These are phyloP conservation scores for Coniferiporia sulphurascens DNA, from an alignment of 1,284 basidiomycete species.

Conservation along the genomic window DNA sequence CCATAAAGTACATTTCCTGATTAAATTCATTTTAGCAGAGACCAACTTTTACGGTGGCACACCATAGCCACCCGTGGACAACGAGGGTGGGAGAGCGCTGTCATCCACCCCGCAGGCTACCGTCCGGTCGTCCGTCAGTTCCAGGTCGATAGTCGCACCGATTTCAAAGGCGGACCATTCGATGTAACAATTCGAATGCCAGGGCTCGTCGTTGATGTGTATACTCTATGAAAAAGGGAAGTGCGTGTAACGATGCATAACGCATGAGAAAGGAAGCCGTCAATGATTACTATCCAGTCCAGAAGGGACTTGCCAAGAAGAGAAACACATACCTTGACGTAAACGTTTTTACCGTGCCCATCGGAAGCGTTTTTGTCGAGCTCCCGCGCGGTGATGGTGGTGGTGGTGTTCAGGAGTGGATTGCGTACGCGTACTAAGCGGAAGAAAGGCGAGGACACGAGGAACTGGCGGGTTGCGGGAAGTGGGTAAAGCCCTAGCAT, in stretches of 20 bases:
- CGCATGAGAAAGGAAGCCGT: no score
- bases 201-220: conserved; percentile 47
- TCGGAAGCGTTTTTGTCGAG: conserved; percentile 47
- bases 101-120: conserved; percentile 43
- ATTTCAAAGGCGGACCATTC: conserved; percentile 55
- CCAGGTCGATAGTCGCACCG: conserved; percentile 44
- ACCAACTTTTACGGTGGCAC: background rate
- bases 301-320: background rate
- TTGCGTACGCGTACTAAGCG: conserved; percentile 53
- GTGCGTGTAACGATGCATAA: no score
- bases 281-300: no score
- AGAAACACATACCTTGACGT: conserved; percentile 44
- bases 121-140: conserved; percentile 47
- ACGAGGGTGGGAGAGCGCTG: conserved; percentile 49
- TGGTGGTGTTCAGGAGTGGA: conserved; percentile 49
- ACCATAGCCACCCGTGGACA: conserved; percentile 51
- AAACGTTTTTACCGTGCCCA: conserved; percentile 48
- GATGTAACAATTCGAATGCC: conserved; percentile 56
- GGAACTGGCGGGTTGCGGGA: conserved; percentile 54
- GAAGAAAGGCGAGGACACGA: conserved; percentile 60
- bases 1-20: no score
- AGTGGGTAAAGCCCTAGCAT: conserved; percentile 56
- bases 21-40: no score
- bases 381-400: conserved; percentile 46
- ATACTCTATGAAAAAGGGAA: conserved; percentile 30